Base-by-base conservation (phyloP, 352 stramenopile genomes). In the Thalassiosira livingstoniorum region DNA sequence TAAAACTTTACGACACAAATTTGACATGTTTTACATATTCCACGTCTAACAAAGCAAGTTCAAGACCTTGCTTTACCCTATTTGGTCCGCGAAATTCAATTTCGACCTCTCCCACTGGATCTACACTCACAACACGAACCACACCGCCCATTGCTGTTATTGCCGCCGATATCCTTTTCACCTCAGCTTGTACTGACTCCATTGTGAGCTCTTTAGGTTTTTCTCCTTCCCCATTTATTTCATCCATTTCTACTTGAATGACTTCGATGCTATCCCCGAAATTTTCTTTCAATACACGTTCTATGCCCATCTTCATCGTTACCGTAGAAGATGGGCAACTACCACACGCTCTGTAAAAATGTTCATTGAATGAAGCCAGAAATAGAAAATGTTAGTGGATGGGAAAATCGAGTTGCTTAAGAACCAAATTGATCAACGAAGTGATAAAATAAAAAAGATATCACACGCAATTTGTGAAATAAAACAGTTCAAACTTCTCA, bases 301-400 rank as follows among this genome's bases (percentile, higher is more conserved):
- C 92, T 80, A 97, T 95, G 32, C 94, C 94, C 93, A 96, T 96
- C 88, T 96, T 91, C 94, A 97, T 97, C 15, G 94, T 97, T 1
- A 93, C 91, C 0, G 92, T 97, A 23, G 88, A 95, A 25, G 81
- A 93, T 31, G 92, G 82, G 73, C 93, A 96, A 31, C 87, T 94
- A 54, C 93, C 90, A 68, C 90, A 94, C 21, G 90, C 90, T 25
- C n/a, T n/a, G n/a, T n/a, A n/a, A n/a, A n/a, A n/a, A n/a, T n/a
- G n/a, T n/a, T n/a, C n/a, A n/a, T n/a, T n/a, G n/a, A n/a, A n/a
- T n/a, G n/a, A n/a, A n/a, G n/a, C n/a, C n/a, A n/a, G n/a, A n/a
- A n/a, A n/a, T n/a, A n/a, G n/a, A n/a, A n/a, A n/a, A n/a, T n/a
- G n/a, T n/a, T n/a, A n/a, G n/a, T n/a, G n/a, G n/a, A n/a, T n/a